Percentiles rank a stretch among this genome's conserved stretches.
Evolutionary conservation across 177 flowering plant genomes (phyloP).

Genomic region (Vitis hybrid): DNA sequence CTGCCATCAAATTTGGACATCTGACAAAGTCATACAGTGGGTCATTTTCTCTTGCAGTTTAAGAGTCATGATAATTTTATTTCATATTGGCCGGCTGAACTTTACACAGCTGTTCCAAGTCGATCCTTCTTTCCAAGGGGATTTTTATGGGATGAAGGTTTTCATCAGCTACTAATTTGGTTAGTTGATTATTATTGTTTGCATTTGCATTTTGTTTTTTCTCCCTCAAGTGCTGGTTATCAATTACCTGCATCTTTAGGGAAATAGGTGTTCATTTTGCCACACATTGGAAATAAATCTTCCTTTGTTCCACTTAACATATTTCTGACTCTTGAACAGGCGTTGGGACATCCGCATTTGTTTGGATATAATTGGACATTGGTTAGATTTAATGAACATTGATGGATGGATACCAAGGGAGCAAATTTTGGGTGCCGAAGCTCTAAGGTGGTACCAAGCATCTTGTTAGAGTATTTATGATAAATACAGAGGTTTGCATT

Average conservation of each 20-base stretch:
- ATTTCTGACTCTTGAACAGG: constrained; percentile 39
- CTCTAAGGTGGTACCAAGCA: constrained; percentile 62
- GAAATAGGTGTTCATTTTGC: neutral
- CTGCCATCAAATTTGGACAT: constrained; percentile 1
- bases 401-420: constrained; percentile 99
- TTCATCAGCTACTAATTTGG: constrained; percentile 94
- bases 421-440: constrained; percentile 97
- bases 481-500: neutral
- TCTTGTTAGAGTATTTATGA: neutral
- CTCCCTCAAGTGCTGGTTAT: neutral
- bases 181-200: constrained; percentile 29
- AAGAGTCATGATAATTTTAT: constrained; percentile 44
- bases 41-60: constrained; percentile 47
- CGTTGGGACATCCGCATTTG: constrained; percentile 87
- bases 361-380: constrained; percentile 93
- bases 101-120: constrained; percentile 96
- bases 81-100: constrained; percentile 94
- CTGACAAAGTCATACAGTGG: constrained; percentile 23
- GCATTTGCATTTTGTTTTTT: constrained; percentile 1
- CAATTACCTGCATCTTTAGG: constrained; percentile 1
- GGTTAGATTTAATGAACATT: constrained; percentile 93
- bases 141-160: constrained; percentile 99
- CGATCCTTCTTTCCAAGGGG: constrained; percentile 96
- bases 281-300: neutral
- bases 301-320: neutral